Evolutionary conservation across 352 stramenopile species (phyloP), one percentile per base, ranked within the genome.

Genomic region (Nothophytophthora sp.): DNA sequence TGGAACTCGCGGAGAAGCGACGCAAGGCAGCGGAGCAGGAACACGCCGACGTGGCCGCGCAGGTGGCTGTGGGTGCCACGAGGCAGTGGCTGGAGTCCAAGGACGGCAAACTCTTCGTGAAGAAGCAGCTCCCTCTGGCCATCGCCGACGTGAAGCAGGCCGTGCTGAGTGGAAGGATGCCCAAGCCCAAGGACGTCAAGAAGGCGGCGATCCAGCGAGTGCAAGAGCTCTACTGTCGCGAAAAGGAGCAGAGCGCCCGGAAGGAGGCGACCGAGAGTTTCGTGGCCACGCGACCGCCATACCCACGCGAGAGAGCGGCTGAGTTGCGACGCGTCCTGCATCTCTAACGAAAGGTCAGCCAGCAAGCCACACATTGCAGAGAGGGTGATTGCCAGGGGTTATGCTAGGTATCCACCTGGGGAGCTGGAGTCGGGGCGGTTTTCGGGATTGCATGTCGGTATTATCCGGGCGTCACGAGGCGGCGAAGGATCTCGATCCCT

Each of bases 161-260:
- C 0, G 55, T 88, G 5, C 63, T 77, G 30, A 70, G 46, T 11
- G 76, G 79, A 1, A 70, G 57, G 20, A 49, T 84, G 18, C 32
- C 53, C n/a, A 88, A 87, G 34, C 70, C 81, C 6, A 80, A 81
- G 42, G 77, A 86, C 36, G 51, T 85, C 9, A 85, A 83, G 46
- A 57, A 66, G 23, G 73, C 64, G 3, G 77, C 60, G 22, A 56
- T 44, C 18, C 47, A 73, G 9, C 66, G 56, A 19, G 54, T 74
- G 4, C 35, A 67, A 16, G 77, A 88, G n/a, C 43, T 58, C 1
- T 85, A 73, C 39, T 56, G 67, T n/a, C 24, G 45, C 7, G 50
- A 70, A 6, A 68, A 83, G 25, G 61, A 73, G 43, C 46, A 66
- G 3, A 63, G 46, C 12, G 70, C 64, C 1, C 61, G 51, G n/a